Evolutionary conservation across 192 early-diverging fungal genomes (phyloP), one percentile per base, ranked within the genome.

Genomic region (Coemansia aciculifera): DNA sequence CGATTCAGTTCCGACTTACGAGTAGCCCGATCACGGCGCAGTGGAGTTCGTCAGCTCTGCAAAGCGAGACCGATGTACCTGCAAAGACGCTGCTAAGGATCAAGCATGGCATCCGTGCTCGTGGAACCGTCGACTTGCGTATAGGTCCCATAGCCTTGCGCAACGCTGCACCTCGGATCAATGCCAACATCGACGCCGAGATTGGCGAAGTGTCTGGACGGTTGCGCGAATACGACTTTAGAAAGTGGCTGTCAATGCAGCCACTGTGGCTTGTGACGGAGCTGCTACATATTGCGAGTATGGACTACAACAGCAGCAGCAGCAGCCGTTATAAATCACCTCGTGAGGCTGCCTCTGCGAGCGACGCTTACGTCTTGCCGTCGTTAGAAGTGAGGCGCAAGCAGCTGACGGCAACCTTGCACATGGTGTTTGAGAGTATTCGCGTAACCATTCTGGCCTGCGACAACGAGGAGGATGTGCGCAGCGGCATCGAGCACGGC

Each of bases 221-320:
- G 67, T 21, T 79, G 38, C 76, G 81, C 62, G 77, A 84, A 39
- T 67, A 74, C 44, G 81, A 84, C 9, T 84, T 79, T 38, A 36
- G 67, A 10, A 44, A 64, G n/a, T 84, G 81, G 81, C 73, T 84
- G 11, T 72, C 81, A 2, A 78, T 79, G 81, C 81, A 79, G 71
- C 81, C 81, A 10, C 59, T 84, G 39, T 84, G 81, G 81, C 67
- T 79, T 27, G 74, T 60, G 11, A 68, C 73, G 0, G 64, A 68
- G 62, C 36, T 84, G 4, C 40, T 64, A 17, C 69, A 63, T 19
- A 12, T 65, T 3, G 17, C 49, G 11, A 46, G 60, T 1, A 19
- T 65, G 61, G 66, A 61, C 32, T 57, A 68, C 56, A 71, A 64
- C n/a, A n/a, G n/a, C 17, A 27, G 9, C 32, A 42, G 11, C 8